A percentile compares a stretch with the other conserved stretches of the same genome.
Conservation (phyloP, 2,329 filamentous ascomycete species). For the Pseudogymnoascus sp. region DNA sequence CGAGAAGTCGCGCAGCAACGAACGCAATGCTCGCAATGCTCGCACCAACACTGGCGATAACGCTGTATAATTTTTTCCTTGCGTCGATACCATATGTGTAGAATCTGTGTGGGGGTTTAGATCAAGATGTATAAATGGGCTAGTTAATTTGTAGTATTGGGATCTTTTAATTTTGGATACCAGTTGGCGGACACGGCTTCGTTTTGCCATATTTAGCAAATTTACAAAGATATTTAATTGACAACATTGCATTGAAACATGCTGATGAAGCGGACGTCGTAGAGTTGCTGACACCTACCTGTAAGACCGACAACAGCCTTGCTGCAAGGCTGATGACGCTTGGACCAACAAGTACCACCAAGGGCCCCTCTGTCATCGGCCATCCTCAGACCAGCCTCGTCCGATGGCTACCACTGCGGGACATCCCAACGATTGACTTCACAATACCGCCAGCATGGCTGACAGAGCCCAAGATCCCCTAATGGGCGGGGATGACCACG, state of each 20-base stretch:
- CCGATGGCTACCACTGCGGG: slow-evolving; percentile 3
- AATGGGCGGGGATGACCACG: slow-evolving; percentile 18
- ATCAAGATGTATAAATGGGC: background rate
- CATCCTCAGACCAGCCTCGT: background rate
- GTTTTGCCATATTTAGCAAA: background rate
- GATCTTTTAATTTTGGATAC: background rate
- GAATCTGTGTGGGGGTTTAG: background rate
- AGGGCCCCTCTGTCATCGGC: background rate
- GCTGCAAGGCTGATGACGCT: slow-evolving; percentile 7
- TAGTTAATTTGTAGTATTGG: background rate
- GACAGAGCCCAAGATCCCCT: slow-evolving; percentile 24
- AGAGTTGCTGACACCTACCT: background rate
- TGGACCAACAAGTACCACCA: background rate
- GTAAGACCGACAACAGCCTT: background rate
- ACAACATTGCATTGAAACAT: background rate
- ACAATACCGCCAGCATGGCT: slow-evolving; percentile 19
- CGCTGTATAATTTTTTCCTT: background rate
- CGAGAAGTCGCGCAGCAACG: background rate
- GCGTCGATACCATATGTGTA: background rate
- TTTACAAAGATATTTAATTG: background rate
- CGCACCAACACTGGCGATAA: background rate
- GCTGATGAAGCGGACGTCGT: background rate
- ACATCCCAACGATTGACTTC: background rate
- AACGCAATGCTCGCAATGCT: background rate
- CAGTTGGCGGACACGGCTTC: background rate